Percentiles rank a stretch among this genome's conserved stretches.
phyloP scores from a whole-genome alignment of 2,329 filamentous ascomycete species.

The Dendrostoma leiphaemia region DNA sequence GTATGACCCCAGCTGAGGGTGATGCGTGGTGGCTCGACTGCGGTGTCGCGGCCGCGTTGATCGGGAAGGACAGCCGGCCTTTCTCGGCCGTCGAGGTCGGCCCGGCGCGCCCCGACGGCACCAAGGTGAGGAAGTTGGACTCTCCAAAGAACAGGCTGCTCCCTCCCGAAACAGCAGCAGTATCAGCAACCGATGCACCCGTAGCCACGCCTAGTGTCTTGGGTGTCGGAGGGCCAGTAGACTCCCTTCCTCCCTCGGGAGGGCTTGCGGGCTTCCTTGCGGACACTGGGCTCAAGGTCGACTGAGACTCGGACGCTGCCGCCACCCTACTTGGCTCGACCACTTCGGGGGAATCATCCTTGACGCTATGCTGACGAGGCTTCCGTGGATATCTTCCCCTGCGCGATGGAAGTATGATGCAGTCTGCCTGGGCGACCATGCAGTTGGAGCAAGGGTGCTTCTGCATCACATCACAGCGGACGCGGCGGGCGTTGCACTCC shows the following conservation, averaged over 20 bases:
- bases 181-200: constrained; percentile 13
- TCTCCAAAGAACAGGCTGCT: constrained; percentile 36
- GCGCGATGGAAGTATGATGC: constrained; percentile 20
- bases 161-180: constrained; percentile 22
- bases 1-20: constrained; percentile 10
- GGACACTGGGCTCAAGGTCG: not conserved
- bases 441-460: constrained; percentile 23
- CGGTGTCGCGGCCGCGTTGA: constrained; percentile 11
- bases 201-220: not conserved
- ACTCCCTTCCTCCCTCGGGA: not conserved
- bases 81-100: constrained; percentile 6
- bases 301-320: not conserved
- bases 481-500: constrained; percentile 22
- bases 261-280: not conserved
- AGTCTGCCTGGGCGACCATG: constrained; percentile 14
- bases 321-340: not conserved
- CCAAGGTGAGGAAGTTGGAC: constrained; percentile 37
- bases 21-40: constrained; percentile 10
- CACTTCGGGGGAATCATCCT: not conserved
- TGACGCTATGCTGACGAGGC: constrained; percentile 3
- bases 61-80: constrained; percentile 19
- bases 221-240: not conserved
- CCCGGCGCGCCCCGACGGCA: constrained; percentile 12
- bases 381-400: constrained; percentile 22
- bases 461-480: constrained; percentile 23